Percentiles rank a stretch among this genome's conserved stretches.
Evolutionary conservation across 257 asterid genomes (phyloP).

Genomic region (Fraxinus pennsylvanica): DNA sequence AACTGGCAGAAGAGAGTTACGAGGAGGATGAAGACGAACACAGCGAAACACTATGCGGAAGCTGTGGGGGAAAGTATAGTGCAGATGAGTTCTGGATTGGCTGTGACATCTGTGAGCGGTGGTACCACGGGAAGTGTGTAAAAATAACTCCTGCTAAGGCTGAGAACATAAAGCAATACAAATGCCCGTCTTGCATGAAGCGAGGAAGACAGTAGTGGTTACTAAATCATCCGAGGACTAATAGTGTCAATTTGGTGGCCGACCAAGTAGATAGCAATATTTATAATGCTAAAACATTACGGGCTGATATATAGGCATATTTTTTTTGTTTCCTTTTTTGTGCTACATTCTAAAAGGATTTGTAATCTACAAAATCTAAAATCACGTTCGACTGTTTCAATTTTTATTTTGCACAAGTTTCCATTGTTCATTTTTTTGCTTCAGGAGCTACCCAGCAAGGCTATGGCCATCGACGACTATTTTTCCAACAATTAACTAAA

Average conservation of each 20-base stretch:
- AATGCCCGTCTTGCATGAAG: slow-evolving; percentile 65
- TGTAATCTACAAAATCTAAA: neutral
- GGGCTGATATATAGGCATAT: neutral
- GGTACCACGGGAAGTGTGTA: slow-evolving; percentile 73
- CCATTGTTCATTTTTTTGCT: neutral
- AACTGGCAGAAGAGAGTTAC: slow-evolving; percentile 56
- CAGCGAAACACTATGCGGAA: slow-evolving; percentile 62
- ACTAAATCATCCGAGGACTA: neutral
- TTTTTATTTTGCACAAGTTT: no score
- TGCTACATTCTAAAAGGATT: neutral
- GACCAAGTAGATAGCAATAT: neutral
- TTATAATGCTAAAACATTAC: neutral
- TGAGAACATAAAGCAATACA: slow-evolving; percentile 66
- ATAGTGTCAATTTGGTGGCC: neutral
- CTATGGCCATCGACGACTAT: neutral
- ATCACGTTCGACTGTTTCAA: no score
- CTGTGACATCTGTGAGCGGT: slow-evolving; percentile 60
- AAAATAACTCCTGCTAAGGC: slow-evolving; percentile 72
- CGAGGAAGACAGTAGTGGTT: slow-evolving; percentile 47
- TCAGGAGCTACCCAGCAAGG: neutral
- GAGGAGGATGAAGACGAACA: slow-evolving; percentile 67
- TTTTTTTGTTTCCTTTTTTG: neutral
- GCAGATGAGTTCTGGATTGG: slow-evolving; percentile 73
- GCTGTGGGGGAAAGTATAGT: slow-evolving; percentile 63
- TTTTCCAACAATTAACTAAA: no score